These are phyloP conservation scores for Salix koriyanagi DNA, from an alignment of 345 rosid species.

Conservation along the genomic window DNA sequence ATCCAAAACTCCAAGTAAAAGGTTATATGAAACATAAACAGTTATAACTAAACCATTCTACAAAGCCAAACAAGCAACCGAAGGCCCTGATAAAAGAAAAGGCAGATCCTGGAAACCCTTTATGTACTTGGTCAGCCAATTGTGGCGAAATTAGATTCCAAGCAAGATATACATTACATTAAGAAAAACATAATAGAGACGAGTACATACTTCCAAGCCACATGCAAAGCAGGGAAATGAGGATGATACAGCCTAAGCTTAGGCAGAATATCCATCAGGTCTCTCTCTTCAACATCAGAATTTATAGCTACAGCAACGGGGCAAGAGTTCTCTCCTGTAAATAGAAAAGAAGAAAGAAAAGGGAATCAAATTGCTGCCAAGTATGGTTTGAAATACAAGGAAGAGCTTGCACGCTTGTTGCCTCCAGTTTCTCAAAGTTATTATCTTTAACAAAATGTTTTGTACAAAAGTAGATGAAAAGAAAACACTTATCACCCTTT, in stretches of 20 bases:
- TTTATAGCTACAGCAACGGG: conserved; percentile 25
- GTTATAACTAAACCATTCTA: too few relatives aligned
- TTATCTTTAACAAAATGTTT: background rate
- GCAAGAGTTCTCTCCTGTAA: conserved; percentile 26
- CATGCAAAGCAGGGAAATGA: conserved; percentile 37
- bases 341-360: conserved; percentile 6
- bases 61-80: too few relatives aligned
- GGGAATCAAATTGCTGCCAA: background rate
- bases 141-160: too few relatives aligned
- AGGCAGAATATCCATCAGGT: conserved; percentile 13
- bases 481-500: conserved; percentile 23
- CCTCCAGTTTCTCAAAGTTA: too few relatives aligned
- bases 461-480: background rate
- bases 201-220: conserved; percentile 53
- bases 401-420: too few relatives aligned
- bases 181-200: too few relatives aligned
- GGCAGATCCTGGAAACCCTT: too few relatives aligned
- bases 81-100: too few relatives aligned
- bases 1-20: background rate
- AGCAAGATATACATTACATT: too few relatives aligned
- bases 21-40: too few relatives aligned
- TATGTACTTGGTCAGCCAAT: too few relatives aligned
- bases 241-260: conserved; percentile 14
- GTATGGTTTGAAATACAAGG: too few relatives aligned
- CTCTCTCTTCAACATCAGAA: conserved; percentile 22